Percentiles rank a stretch among this genome's conserved stretches.
Conservation (phyloP, 2,329 filamentous ascomycete species). For the Penicillium sp. region DNA sequence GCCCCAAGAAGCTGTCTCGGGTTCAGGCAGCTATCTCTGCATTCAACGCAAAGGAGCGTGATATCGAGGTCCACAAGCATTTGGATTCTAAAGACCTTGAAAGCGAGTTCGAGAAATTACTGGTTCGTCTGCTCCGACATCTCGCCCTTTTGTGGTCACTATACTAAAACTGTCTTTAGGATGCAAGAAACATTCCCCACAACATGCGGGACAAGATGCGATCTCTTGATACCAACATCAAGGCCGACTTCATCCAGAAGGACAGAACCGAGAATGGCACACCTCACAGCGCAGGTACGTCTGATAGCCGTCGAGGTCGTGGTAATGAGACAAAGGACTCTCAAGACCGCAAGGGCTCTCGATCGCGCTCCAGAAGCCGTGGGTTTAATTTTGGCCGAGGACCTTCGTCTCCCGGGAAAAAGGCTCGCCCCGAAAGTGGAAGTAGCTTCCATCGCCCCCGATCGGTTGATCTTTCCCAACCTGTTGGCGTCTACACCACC, state of each 20-base stretch:
- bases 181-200: slow-evolving; percentile 89
- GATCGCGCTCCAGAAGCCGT: slow-evolving; percentile 65
- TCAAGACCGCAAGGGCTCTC: slow-evolving; percentile 51
- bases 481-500: slow-evolving; percentile 60
- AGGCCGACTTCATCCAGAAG: slow-evolving; percentile 92
- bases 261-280: slow-evolving; percentile 72
- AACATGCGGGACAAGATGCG: slow-evolving; percentile 96
- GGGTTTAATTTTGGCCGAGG: slow-evolving; percentile 79
- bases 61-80: slow-evolving; percentile 49
- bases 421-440: slow-evolving; percentile 68
- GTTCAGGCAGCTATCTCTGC: slow-evolving; percentile 69
- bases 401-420: slow-evolving; percentile 73
- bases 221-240: slow-evolving; percentile 83
- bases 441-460: slow-evolving; percentile 69
- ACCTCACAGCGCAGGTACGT: slow-evolving; percentile 49
- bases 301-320: slow-evolving; percentile 43
- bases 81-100: slow-evolving; percentile 62
- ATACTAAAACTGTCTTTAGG: slow-evolving; percentile 56
- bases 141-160: neutral
- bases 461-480: slow-evolving; percentile 70
- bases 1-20: slow-evolving; percentile 55
- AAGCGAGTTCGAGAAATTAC: slow-evolving; percentile 63
- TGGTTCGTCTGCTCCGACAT: slow-evolving; percentile 53
- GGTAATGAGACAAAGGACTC: slow-evolving; percentile 47
- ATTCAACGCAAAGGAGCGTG: slow-evolving; percentile 60